These are phyloP conservation scores for Fusarium cyanostomum DNA, from an alignment of 2,329 filamentous ascomycete species.

Conservation along the genomic window DNA sequence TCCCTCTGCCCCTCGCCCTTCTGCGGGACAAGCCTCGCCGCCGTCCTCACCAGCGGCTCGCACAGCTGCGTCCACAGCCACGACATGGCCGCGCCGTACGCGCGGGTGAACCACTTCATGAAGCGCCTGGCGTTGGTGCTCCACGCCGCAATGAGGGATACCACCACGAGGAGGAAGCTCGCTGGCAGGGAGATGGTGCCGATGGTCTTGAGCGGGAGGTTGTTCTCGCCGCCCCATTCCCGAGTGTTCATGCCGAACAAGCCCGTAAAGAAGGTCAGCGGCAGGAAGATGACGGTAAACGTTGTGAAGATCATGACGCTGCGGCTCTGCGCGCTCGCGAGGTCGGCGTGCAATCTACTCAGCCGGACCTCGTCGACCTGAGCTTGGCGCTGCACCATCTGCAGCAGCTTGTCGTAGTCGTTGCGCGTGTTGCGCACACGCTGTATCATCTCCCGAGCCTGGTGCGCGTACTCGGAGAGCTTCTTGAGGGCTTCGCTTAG, in stretches of 20 bases:
- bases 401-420: slow-evolving; percentile 71
- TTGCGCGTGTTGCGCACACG: slow-evolving; percentile 67
- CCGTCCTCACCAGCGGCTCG: slow-evolving; percentile 30
- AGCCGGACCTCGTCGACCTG: slow-evolving; percentile 73
- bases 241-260: slow-evolving; percentile 72
- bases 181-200: slow-evolving; percentile 59
- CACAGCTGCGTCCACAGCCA: slow-evolving; percentile 40
- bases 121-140: slow-evolving; percentile 56
- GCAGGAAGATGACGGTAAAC: slow-evolving; percentile 70
- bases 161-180: slow-evolving; percentile 58
- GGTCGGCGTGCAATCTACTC: slow-evolving; percentile 69
- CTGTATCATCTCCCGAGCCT: slow-evolving; percentile 65
- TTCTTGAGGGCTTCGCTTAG: slow-evolving; percentile 62
- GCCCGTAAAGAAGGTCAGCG: slow-evolving; percentile 71
- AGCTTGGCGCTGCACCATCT: slow-evolving; percentile 73
- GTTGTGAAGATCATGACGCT: slow-evolving; percentile 74
- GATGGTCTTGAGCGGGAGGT: slow-evolving; percentile 56
- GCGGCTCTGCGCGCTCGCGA: slow-evolving; percentile 68
- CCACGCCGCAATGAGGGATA: slow-evolving; percentile 65
- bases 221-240: slow-evolving; percentile 65
- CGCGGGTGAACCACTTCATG: slow-evolving; percentile 38
- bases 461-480: slow-evolving; percentile 64
- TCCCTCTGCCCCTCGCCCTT: slow-evolving; percentile 31
- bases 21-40: slow-evolving; percentile 28
- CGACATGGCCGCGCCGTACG: slow-evolving; percentile 16